Percentiles rank a stretch among this genome's conserved stretches.
phyloP scores from a whole-genome alignment of 805 yeast genomes.

The Spencermartinsiella europaea region DNA sequence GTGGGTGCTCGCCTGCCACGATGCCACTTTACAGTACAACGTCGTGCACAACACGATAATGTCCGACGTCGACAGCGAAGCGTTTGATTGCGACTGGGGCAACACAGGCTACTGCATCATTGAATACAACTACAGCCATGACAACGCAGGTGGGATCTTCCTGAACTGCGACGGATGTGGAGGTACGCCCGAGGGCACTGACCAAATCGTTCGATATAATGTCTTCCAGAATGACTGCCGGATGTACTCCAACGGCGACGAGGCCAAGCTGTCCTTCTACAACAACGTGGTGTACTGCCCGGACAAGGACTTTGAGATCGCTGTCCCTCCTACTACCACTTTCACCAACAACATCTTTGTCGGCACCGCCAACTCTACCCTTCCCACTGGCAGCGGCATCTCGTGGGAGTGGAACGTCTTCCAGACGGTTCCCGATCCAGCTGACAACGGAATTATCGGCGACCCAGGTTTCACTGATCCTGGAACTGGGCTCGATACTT shows the following conservation, averaged over 20 bases:
- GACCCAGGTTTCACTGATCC: slow-evolving; percentile 2
- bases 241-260: slow-evolving; percentile 2
- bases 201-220: slow-evolving; percentile 3
- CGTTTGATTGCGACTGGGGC: slow-evolving; percentile 10
- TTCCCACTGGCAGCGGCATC: neutral
- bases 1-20: slow-evolving; percentile 1
- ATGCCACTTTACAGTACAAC: slow-evolving; percentile 4
- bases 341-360: slow-evolving; percentile 5
- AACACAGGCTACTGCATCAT: slow-evolving; percentile 3
- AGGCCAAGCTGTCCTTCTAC: slow-evolving; percentile 2
- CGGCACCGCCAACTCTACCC: slow-evolving; percentile 3
- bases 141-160: slow-evolving; percentile 4
- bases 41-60: slow-evolving; percentile 1
- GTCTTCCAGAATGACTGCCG: slow-evolving; percentile 6
- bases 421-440: neutral
- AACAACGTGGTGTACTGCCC: slow-evolving; percentile 7
- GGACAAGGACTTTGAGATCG: neutral
- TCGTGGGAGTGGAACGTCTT: slow-evolving; percentile 1
- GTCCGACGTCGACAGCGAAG: slow-evolving; percentile 2
- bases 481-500: neutral
- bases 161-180: slow-evolving; percentile 7
- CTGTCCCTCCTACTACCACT: neutral
- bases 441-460: neutral
- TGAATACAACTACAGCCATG: slow-evolving; percentile 4
- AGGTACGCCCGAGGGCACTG: neutral